Percentiles rank a stretch among this genome's conserved stretches.
Conservation (phyloP, 2,329 filamentous ascomycete genomes). For the Aspergillaceae sp. region DNA sequence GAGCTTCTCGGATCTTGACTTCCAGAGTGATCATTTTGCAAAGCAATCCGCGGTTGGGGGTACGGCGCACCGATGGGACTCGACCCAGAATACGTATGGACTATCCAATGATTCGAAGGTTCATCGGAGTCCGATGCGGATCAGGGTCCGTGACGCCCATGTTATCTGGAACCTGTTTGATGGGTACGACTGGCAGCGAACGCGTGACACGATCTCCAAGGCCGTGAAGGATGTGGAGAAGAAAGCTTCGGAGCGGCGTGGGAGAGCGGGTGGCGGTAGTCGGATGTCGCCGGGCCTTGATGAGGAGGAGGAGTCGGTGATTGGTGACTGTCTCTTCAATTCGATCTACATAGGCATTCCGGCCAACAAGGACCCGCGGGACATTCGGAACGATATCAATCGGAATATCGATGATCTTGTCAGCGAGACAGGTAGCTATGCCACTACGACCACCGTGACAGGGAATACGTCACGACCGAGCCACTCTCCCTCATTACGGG, state of each 20-base stretch:
- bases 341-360: conserved; percentile 96
- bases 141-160: conserved; percentile 77
- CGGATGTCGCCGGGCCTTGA: conserved; percentile 46
- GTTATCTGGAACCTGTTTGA: conserved; percentile 97
- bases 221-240: conserved; percentile 81
- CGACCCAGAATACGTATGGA: conserved; percentile 65
- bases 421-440: conserved; percentile 84
- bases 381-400: conserved; percentile 77
- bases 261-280: conserved; percentile 46
- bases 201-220: conserved; percentile 75
- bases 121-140: conserved; percentile 60
- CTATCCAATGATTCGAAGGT: conserved; percentile 53
- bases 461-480: conserved; percentile 29
- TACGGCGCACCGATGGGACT: conserved; percentile 72
- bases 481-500: conserved; percentile 29
- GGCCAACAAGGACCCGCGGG: conserved; percentile 71
- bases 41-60: conserved; percentile 52
- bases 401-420: conserved; percentile 74
- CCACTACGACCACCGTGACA: conserved; percentile 57
- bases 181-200: conserved; percentile 91
- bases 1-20: conserved; percentile 56
- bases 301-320: conserved; percentile 71
- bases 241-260: conserved; percentile 66
- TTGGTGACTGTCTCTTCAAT: conserved; percentile 95
- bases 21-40: conserved; percentile 71